Percentiles rank a stretch among this genome's conserved stretches.
Conservation (phyloP, 345 rosid genomes). For the Salix exigua region DNA sequence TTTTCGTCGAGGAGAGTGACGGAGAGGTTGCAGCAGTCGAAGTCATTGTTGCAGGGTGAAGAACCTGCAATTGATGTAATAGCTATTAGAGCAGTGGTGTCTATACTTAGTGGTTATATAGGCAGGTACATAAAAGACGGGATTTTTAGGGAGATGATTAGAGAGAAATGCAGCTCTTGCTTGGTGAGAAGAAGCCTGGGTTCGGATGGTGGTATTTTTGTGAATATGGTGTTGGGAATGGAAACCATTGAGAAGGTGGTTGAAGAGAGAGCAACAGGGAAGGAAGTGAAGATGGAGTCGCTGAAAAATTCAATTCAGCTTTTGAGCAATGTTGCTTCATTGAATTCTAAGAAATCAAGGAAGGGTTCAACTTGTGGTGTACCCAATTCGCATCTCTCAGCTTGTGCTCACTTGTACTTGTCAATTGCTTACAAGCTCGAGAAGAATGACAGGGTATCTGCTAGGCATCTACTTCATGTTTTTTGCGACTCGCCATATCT, state of each 20-base stretch:
- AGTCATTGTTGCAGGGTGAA: slow-evolving; percentile 16
- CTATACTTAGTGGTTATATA: slow-evolving; percentile 49
- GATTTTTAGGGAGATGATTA: slow-evolving; percentile 34
- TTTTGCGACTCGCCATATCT: slow-evolving; percentile 51
- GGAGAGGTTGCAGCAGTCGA: slow-evolving; percentile 19
- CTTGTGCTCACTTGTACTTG: slow-evolving; percentile 54
- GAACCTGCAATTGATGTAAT: slow-evolving; percentile 47
- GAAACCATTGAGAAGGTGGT: slow-evolving; percentile 39
- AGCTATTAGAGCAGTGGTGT: slow-evolving; percentile 44
- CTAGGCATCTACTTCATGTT: slow-evolving; percentile 53
- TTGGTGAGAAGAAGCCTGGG: slow-evolving; percentile 21
- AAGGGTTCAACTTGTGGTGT: slow-evolving; percentile 41
- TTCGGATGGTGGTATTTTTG: slow-evolving; percentile 26
- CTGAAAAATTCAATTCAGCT: slow-evolving; percentile 36
- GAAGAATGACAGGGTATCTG: slow-evolving; percentile 46
- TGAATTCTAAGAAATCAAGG: slow-evolving; percentile 35
- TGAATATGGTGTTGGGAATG: slow-evolving; percentile 38
- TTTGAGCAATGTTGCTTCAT: slow-evolving; percentile 40
- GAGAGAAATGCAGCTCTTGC: slow-evolving; percentile 40
- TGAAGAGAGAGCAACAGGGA: slow-evolving; percentile 17
- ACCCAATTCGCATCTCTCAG: slow-evolving; percentile 53
- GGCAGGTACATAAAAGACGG: slow-evolving; percentile 47
- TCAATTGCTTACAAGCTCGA: slow-evolving; percentile 53
- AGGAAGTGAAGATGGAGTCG: slow-evolving; percentile 25
- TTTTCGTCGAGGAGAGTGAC: slow-evolving; percentile 24